Evolutionary conservation across 2,329 filamentous ascomycete species (phyloP).

Genomic region (Alternaria consortialis): DNA sequence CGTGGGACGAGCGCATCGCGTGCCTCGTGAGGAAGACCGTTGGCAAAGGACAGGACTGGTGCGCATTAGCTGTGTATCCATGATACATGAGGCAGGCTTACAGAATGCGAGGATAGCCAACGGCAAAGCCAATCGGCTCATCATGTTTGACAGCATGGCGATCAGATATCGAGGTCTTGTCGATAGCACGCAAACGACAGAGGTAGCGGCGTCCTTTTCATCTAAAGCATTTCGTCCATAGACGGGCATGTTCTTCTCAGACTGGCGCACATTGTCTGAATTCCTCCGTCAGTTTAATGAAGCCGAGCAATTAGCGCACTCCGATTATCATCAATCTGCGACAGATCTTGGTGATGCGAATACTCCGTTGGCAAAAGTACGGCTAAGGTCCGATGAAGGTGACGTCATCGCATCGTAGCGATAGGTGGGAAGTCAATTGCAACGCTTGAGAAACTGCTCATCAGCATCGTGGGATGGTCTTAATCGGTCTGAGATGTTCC

Average conservation of each 20-base stretch:
- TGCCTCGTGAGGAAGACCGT: conserved; percentile 12
- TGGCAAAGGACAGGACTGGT: conserved; percentile 10
- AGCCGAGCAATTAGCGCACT: conserved; percentile 2
- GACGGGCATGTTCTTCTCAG: neutral
- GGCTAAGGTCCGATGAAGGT: neutral
- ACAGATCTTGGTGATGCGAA: neutral
- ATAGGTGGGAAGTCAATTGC: neutral
- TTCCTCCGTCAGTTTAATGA: conserved; percentile 13
- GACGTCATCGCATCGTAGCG: neutral
- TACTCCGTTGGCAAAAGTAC: conserved; percentile 3
- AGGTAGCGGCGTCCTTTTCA: conserved; percentile 1
- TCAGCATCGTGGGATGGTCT: neutral
- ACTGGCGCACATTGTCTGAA: neutral
- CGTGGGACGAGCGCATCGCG: conserved; percentile 11
- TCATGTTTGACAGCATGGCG: conserved; percentile 8
- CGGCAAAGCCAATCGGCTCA: conserved; percentile 7
- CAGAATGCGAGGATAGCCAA: conserved; percentile 13
- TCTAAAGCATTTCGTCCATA: neutral
- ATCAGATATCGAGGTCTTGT: neutral
- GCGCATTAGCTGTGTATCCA: neutral
- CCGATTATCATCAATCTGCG: conserved; percentile 1
- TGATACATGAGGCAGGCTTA: neutral
- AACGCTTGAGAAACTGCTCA: neutral
- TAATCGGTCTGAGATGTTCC: neutral
- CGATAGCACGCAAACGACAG: neutral